Evolutionary conservation across 2,329 filamentous ascomycete genomes (phyloP).

Genomic region (Bipolaris zeicola): DNA sequence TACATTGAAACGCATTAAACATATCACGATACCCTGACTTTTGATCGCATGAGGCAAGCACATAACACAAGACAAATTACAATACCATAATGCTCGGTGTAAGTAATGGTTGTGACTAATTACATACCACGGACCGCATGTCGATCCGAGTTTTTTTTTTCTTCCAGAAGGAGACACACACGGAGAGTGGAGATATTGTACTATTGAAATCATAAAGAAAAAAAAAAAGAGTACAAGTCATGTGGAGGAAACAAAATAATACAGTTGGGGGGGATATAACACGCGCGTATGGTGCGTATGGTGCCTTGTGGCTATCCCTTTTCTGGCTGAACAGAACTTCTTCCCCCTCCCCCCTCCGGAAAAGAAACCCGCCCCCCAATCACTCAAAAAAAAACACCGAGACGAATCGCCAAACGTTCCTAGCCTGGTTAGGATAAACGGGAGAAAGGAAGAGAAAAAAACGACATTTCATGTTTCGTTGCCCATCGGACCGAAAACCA

Average conservation of each 20-base stretch:
- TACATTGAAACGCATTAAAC: neutral
- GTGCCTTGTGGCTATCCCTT: neutral
- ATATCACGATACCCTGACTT: neutral
- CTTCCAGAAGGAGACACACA: neutral
- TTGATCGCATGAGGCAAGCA: neutral
- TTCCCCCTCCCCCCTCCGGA: too few species aligned
- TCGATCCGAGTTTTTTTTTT: neutral
- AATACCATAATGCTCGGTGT: neutral
- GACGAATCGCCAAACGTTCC: neutral
- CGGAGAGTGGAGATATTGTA: neutral
- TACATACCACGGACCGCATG: neutral
- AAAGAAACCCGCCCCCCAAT: neutral
- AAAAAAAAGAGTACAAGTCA: neutral
- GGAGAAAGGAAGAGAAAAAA: neutral
- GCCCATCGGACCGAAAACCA: neutral
- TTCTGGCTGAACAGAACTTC: too few species aligned
- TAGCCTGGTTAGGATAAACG: neutral
- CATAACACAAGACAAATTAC: neutral
- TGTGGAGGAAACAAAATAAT: neutral
- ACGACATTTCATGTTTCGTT: neutral
- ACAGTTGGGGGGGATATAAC: neutral
- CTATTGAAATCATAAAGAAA: neutral
- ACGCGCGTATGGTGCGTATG: neutral
- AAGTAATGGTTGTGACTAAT: neutral
- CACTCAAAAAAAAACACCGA: neutral